Evolutionary conservation across 2,329 filamentous ascomycete genomes (phyloP).

Genomic region (Nigrograna mackinnonii): DNA sequence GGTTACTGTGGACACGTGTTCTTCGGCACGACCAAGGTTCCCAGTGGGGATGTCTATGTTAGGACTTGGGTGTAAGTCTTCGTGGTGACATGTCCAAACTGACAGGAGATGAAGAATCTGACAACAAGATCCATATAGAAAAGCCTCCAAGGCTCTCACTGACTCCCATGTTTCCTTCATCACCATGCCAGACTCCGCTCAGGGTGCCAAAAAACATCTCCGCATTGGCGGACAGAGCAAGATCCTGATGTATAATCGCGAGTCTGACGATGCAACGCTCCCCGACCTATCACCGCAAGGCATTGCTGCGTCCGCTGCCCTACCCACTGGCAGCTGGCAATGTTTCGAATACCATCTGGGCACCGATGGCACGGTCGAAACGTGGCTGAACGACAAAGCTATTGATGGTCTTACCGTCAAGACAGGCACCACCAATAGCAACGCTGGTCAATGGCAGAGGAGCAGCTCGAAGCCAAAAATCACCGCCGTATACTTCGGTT

Average conservation of each 20-base stretch:
- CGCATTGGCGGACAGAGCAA: slow-evolving; percentile 64
- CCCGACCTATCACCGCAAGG: slow-evolving; percentile 64
- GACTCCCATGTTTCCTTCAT: slow-evolving; percentile 65
- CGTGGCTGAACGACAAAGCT: slow-evolving; percentile 60
- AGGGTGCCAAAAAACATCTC: slow-evolving; percentile 61
- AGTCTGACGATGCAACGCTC: slow-evolving; percentile 64
- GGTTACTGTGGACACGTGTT: slow-evolving; percentile 58
- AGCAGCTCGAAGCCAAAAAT: slow-evolving; percentile 56
- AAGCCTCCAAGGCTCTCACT: slow-evolving; percentile 61
- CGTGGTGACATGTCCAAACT: too few species aligned
- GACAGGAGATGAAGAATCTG: slow-evolving; percentile 13
- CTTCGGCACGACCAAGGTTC: slow-evolving; percentile 61
- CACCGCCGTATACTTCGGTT: slow-evolving; percentile 63
- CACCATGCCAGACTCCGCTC: slow-evolving; percentile 64
- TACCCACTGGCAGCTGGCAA: slow-evolving; percentile 57
- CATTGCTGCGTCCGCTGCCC: slow-evolving; percentile 56
- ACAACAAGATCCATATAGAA: slow-evolving; percentile 43
- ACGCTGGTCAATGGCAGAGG: slow-evolving; percentile 58
- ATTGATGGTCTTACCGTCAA: slow-evolving; percentile 57
- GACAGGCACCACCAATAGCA: slow-evolving; percentile 53
- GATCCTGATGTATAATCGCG: slow-evolving; percentile 68
- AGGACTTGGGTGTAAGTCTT: slow-evolving; percentile 57
- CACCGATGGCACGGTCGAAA: slow-evolving; percentile 62
- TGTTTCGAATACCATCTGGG: slow-evolving; percentile 67
- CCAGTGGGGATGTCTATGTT: slow-evolving; percentile 62